A percentile compares a stretch with the other conserved stretches of the same genome.
Conservation (phyloP, 2,329 filamentous ascomycete species). For the Alternaria ventricosa region DNA sequence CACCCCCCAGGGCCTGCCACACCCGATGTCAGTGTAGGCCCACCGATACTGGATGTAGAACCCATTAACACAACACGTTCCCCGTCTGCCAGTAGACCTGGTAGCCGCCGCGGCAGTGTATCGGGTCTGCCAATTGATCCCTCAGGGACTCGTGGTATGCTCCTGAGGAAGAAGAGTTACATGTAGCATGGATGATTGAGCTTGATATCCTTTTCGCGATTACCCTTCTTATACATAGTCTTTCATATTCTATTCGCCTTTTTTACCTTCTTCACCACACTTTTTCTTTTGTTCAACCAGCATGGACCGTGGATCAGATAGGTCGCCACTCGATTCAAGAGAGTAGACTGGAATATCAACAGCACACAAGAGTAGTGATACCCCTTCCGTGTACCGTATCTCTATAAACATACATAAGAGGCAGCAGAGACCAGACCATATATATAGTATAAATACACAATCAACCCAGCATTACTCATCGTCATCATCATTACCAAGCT, state of each 20-base stretch:
- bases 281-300: neutral
- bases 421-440: neutral
- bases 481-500: neutral
- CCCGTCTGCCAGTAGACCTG: conserved; percentile 11
- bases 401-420: neutral
- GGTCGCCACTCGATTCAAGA: neutral
- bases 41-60: neutral
- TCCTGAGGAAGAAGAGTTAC: conserved; percentile 32
- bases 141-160: conserved; percentile 42
- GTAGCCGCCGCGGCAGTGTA: conserved; percentile 26
- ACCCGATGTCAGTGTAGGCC: conserved; percentile 20
- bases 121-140: conserved; percentile 31
- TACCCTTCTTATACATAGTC: conserved; percentile 4
- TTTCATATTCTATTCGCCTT: neutral
- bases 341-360: neutral
- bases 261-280: neutral
- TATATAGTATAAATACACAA: neutral
- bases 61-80: neutral
- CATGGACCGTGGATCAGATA: neutral
- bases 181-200: neutral
- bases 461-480: neutral
- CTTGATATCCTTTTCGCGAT: neutral
- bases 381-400: neutral
- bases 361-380: neutral
- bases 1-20: conserved; percentile 36